A percentile compares a stretch with the other conserved stretches of the same genome.
phyloP scores from a whole-genome alignment of 2,329 filamentous ascomycete species.

The Coniochaeta sp. region DNA sequence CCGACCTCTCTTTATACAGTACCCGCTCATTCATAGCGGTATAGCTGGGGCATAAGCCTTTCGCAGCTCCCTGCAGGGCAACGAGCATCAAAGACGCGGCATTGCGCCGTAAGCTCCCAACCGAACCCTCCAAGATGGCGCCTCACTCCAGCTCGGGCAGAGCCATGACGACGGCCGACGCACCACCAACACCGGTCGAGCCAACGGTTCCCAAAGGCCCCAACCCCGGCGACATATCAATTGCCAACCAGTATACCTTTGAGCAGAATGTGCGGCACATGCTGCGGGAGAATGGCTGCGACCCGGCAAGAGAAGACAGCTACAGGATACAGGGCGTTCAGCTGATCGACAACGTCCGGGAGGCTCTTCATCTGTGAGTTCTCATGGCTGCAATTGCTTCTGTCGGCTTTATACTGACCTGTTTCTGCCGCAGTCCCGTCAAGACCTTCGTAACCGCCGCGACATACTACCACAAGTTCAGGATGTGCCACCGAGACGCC shows the following conservation, averaged over 20 bases:
- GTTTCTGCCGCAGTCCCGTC: conserved; percentile 55
- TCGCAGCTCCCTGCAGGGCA: no score
- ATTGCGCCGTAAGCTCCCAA: neutral
- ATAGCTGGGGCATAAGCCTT: no score
- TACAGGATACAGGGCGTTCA: conserved; percentile 80
- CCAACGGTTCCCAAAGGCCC: neutral
- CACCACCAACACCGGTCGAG: neutral
- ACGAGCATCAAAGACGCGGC: neutral
- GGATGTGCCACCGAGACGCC: conserved; percentile 73
- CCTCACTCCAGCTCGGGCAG: conserved; percentile 3
- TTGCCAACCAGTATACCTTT: conserved; percentile 65
- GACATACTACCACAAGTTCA: conserved; percentile 90
- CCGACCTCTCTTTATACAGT: no score
- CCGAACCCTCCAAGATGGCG: neutral
- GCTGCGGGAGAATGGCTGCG: conserved; percentile 61
- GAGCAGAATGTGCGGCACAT: conserved; percentile 73
- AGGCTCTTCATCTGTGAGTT: conserved; percentile 68
- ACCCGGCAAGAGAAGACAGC: conserved; percentile 71
- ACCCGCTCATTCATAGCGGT: no score
- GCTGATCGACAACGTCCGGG: conserved; percentile 80
- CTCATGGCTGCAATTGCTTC: conserved; percentile 1
- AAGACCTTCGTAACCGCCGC: conserved; percentile 89
- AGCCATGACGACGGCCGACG: neutral
- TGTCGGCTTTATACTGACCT: conserved; percentile 5
- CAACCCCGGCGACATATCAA: conserved; percentile 36